Conservation (phyloP, 441 rosid genomes). For the Corymbia calophylla region DNA sequence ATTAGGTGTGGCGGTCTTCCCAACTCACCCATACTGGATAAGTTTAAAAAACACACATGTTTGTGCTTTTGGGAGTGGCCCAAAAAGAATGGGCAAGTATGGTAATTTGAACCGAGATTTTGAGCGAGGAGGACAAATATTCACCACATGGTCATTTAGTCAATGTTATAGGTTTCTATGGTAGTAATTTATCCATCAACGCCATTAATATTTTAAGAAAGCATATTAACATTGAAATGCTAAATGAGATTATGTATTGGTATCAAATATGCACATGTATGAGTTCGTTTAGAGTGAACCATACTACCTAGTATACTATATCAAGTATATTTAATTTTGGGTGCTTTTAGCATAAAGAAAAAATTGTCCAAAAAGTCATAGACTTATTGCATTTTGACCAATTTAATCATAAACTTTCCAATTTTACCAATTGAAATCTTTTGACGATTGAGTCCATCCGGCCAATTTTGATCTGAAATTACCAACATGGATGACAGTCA, state of each 20-base stretch:
- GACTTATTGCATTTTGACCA: too few species aligned
- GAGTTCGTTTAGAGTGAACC: background rate
- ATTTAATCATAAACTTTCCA: background rate
- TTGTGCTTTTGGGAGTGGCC: background rate
- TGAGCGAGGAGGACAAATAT: background rate
- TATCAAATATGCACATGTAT: background rate
- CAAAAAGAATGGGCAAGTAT: background rate
- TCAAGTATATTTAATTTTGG: background rate
- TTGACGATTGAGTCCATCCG: background rate
- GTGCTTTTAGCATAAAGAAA: background rate
- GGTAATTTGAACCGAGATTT: background rate
- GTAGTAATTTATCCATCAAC: background rate
- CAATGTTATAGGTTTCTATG: background rate
- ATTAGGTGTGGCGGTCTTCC: background rate
- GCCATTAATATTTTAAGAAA: background rate
- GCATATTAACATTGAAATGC: background rate
- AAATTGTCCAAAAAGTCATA: background rate
- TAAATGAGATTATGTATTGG: background rate
- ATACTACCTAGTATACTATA: background rate
- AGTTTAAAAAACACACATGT: background rate
- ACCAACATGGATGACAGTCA: rapidly evolving
- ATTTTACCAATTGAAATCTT: background rate
- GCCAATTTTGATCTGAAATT: background rate
- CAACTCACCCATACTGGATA: background rate
- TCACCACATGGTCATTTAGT: background rate